Base-by-base conservation (phyloP, 345 rosid species). In the Eucalyptus victrix region DNA sequence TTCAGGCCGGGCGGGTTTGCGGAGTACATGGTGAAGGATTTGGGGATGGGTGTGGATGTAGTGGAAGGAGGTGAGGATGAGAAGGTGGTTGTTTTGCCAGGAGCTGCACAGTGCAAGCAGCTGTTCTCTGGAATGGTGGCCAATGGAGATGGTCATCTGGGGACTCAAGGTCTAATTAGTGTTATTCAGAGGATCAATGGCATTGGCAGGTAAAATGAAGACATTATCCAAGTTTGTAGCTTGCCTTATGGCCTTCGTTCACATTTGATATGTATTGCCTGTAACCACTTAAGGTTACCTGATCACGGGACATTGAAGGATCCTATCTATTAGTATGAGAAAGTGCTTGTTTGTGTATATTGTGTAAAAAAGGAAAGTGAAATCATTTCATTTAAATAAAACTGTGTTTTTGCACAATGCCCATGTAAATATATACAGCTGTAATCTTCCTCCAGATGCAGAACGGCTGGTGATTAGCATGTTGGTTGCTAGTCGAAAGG, bases 11-110 rank as follows among this genome's bases (percentile, higher is more conserved):
- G 98, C 1, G 99, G 94, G 60, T 94, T 93, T 49, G 96, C 96
- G 2, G 97, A 96, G 92, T 97, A 96, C 60, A 93, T 96, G 91
- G 97, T 96, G 89, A 97, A 97, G 93, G 99, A 97, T 90, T 90
- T 96, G 93, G 99, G 97, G 16, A 94, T 96, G 96, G 97, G 97
- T 11, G 94, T 93, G 86, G 92, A 94, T 92, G 90, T 90, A 30
- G 93, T 92, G 69, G 94, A 95, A 91, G 95, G 91, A 67, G 91
- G 87, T 4, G 96, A 92, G 30, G 94, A 88, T 69, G 91, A 89
- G 65, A 92, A 90, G 54, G 93, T 90, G 37, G 91, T 67, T 17
- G 93, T 94, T 12, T 86, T 94, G 94, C 96, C 97, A 6, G 97
- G 98, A 1, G 95, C 98, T 90, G 96, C 97, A 62, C 56, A 96